Conservation (phyloP, 805 yeast species). For the Helenozyma baotianmanensis region DNA sequence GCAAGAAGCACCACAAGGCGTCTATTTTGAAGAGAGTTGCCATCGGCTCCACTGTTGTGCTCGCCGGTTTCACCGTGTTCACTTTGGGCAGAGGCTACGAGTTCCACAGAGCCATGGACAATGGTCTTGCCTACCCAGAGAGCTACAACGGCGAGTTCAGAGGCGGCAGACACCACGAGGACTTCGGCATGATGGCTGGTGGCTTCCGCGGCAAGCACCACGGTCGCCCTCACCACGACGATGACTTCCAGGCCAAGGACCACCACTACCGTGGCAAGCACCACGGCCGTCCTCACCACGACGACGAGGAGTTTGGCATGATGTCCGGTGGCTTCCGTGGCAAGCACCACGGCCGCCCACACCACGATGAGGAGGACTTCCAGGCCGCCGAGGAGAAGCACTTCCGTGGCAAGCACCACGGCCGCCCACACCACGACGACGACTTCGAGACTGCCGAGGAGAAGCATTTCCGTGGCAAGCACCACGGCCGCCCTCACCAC, state of each 20-base stretch:
- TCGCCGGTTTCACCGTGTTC: conserved; percentile 13
- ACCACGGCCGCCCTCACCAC: background rate
- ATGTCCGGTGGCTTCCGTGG: background rate
- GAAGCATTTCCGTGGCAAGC: no score
- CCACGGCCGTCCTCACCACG: conserved; percentile 1
- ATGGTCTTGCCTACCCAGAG: background rate
- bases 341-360: background rate
- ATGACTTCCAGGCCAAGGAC: background rate
- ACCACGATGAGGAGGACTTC: conserved; percentile 1
- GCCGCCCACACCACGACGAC: background rate
- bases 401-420: background rate
- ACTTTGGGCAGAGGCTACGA: conserved; percentile 15
- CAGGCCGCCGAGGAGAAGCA: background rate
- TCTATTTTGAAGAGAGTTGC: conserved; percentile 2
- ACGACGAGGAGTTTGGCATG: background rate
- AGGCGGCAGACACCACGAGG: background rate
- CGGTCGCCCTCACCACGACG: conserved; percentile 1
- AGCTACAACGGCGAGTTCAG: no score
- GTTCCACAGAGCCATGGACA: conserved; percentile 2
- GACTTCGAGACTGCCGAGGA: background rate
- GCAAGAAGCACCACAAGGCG: conserved; percentile 1
- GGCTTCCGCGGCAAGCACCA: conserved; percentile 2
- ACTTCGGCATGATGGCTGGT: background rate
- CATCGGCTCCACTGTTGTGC: conserved; percentile 8
- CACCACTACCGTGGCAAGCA: background rate